Evolutionary conservation across 495 filamentous ascomycete genomes (phyloP), one percentile per base, ranked within the genome.

Genomic region (Podospora pseudoanserina): DNA sequence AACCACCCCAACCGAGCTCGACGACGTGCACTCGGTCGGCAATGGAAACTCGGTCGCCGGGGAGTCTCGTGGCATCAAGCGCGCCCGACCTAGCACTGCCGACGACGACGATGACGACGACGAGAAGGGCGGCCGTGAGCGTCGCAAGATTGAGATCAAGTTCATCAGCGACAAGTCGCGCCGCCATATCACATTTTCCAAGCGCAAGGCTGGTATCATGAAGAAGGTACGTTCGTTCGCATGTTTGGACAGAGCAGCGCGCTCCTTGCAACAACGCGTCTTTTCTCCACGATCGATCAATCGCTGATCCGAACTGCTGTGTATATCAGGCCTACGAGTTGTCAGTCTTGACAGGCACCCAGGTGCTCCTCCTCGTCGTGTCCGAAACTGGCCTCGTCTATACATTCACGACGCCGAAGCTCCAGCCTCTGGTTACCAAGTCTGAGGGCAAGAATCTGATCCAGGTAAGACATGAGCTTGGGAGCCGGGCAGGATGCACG

Each of bases 81-180:
- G 95, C 75, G 86, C 86, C 80, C 93, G 95, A 78, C 88, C 92
- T 71, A 87, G 88, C 73, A 83, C 87, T 20, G 87, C 87, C 67
- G 96, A 99, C 78, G 95, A 99, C 78, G 96, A 99, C 70, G 95
- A 99, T 74, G 95, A 99, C 70, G 95, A 98, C 74, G 94, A 97
- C 75, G 94, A 97, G 77, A 97, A 97, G 90, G 92, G 92, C 66
- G 92, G 93, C 76, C 96, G 95, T 84, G 95, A 99, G 87, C 89
- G 95, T 76, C 87, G 95, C 79, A 99, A 99, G 89, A 99, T 99
- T 75, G 95, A 99, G 83, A 99, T 99, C 84, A 99, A 99, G 87
- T 99, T 99, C 82, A 99, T 99, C 78, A 93, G 94, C 81, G 95
- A 99, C 83, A 99, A 99, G 86, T 98, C 95, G 83, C 93, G 95